Evolutionary conservation across 192 early-diverging fungal genomes (phyloP).

Genomic region (Coemansia sp.): DNA sequence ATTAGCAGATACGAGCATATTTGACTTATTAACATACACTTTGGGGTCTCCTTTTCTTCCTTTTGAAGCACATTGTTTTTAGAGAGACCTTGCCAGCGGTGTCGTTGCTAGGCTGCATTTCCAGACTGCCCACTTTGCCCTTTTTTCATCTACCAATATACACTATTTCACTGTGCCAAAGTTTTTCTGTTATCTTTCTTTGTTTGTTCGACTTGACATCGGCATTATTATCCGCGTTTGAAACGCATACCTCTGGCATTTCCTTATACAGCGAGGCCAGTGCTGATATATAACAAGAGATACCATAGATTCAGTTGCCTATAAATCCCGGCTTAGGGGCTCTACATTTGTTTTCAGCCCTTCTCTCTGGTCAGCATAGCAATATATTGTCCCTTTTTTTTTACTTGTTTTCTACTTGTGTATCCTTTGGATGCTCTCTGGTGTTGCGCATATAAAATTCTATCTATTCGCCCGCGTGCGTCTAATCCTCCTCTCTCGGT

Average conservation of each 20-base stretch:
- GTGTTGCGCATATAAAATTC: neutral
- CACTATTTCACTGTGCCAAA: slow-evolving; percentile 7
- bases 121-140: neutral
- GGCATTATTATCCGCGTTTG: neutral
- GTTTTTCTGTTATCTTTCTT: neutral
- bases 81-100: neutral
- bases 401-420: neutral
- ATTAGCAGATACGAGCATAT: neutral
- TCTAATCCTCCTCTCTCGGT: too few relatives aligned
- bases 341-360: neutral
- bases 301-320: neutral
- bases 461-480: neutral
- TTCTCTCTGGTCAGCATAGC: neutral
- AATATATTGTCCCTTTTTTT: neutral
- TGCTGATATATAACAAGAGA: neutral
- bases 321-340: neutral
- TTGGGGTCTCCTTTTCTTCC: neutral
- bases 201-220: neutral
- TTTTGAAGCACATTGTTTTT: neutral
- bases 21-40: neutral
- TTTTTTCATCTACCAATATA: neutral
- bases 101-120: neutral
- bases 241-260: neutral
- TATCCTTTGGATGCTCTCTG: neutral
- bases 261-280: neutral